Evolutionary conservation across 306 rosid species (phyloP).

Genomic region (Lablab purpureus): DNA sequence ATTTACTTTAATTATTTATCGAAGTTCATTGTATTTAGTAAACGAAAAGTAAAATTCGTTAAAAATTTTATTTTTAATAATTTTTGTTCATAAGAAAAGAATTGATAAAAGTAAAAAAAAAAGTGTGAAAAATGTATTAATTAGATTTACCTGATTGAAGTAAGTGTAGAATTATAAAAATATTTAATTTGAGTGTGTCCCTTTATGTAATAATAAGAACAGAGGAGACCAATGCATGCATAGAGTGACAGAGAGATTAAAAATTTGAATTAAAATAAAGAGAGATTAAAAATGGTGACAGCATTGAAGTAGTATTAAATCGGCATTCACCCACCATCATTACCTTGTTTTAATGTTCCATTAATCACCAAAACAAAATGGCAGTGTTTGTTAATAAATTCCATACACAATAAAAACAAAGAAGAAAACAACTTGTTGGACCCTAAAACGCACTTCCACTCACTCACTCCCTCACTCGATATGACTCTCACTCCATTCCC

Average conservation of each 20-base stretch:
- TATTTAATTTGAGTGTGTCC: no score
- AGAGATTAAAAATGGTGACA: not conserved
- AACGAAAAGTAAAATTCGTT: no score
- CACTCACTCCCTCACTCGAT: not conserved
- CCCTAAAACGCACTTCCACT: not conserved
- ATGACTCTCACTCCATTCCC: not conserved
- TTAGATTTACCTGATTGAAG: no score
- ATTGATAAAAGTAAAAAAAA: no score
- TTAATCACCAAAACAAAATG: not conserved
- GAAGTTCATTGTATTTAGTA: no score
- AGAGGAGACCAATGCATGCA: not conserved
- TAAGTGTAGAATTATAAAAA: no score
- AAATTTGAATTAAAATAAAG: not conserved
- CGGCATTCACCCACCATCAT: not conserved
- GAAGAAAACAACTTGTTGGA: conserved; percentile 9
- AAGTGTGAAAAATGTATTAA: no score
- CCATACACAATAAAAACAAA: not conserved
- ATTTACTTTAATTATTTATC: no score
- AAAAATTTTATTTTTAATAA: no score
- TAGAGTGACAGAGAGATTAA: not conserved
- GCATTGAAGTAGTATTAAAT: conserved; percentile 3
- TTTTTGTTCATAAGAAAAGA: no score
- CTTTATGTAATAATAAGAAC: no score
- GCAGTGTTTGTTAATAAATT: not conserved
- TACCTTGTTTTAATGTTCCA: not conserved